Evolutionary conservation across 345 rosid species (phyloP).

Genomic region (Microcos paniculata): DNA sequence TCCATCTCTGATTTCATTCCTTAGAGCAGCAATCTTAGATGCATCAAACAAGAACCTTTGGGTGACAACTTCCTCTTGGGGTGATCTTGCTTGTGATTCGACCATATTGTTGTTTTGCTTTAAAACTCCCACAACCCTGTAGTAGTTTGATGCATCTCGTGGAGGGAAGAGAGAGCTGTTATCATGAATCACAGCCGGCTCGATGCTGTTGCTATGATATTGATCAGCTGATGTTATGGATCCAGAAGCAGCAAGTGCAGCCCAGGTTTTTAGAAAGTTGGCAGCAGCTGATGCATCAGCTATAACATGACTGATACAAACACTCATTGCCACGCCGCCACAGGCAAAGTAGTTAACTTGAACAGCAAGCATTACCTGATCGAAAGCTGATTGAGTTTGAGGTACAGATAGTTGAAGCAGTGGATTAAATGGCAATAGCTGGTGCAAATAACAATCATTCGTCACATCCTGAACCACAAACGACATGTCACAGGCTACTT

Average conservation of each 20-base stretch:
- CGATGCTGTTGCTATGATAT: too few species aligned
- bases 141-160: neutral
- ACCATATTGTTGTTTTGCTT: neutral
- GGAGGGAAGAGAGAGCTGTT: constrained; percentile 4
- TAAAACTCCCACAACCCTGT: neutral
- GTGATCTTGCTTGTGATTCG: neutral
- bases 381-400: neutral
- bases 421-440: constrained; percentile 21
- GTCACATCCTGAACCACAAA: constrained; percentile 8
- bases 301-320: constrained; percentile 24
- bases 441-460: neutral
- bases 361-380: constrained; percentile 8
- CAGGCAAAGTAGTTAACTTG: constrained; percentile 30
- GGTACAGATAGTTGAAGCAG: neutral
- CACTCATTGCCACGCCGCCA: constrained; percentile 30
- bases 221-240: too few species aligned
- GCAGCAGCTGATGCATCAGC: constrained; percentile 28
- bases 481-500: constrained; percentile 6
- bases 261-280: constrained; percentile 25
- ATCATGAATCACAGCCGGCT: constrained; percentile 9
- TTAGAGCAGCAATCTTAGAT: neutral
- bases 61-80: neutral
- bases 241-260: constrained; percentile 18
- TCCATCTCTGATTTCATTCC: neutral
- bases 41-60: neutral